These are phyloP conservation scores for Cercospora nicotianae DNA, from an alignment of 2,329 filamentous ascomycete genomes.

Conservation along the genomic window DNA sequence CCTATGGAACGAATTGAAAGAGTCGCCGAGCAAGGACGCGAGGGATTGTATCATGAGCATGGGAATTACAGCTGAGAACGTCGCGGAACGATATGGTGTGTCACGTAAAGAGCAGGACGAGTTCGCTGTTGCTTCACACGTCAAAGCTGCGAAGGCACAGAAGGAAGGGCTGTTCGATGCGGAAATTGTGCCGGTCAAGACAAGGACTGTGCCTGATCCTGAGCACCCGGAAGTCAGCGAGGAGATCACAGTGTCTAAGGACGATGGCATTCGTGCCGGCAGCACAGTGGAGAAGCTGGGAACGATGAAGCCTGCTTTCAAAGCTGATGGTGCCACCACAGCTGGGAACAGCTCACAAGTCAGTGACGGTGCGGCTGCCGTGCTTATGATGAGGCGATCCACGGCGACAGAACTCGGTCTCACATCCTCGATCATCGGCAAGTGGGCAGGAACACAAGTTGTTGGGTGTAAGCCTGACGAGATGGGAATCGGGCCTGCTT, in stretches of 20 bases:
- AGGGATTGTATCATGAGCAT: constrained; percentile 91
- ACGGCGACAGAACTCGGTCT: constrained; percentile 75
- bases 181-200: constrained; percentile 80
- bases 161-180: constrained; percentile 67
- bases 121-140: constrained; percentile 74
- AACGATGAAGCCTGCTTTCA: constrained; percentile 84
- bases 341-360: constrained; percentile 86
- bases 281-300: constrained; percentile 69
- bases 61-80: constrained; percentile 88
- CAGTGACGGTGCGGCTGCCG: constrained; percentile 81
- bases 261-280: constrained; percentile 77
- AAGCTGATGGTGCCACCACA: constrained; percentile 70
- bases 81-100: constrained; percentile 74
- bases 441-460: constrained; percentile 75
- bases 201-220: constrained; percentile 66
- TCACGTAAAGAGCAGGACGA: constrained; percentile 75
- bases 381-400: constrained; percentile 79
- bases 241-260: constrained; percentile 67
- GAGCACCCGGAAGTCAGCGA: constrained; percentile 52
- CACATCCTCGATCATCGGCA: constrained; percentile 68
- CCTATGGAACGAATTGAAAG: constrained; percentile 71
- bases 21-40: constrained; percentile 66
- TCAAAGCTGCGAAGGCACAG: constrained; percentile 69
- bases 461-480: constrained; percentile 83
- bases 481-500: constrained; percentile 87